phyloP scores from a whole-genome alignment of 495 filamentous ascomycete species.

The Aspergillus heteromorphus region DNA sequence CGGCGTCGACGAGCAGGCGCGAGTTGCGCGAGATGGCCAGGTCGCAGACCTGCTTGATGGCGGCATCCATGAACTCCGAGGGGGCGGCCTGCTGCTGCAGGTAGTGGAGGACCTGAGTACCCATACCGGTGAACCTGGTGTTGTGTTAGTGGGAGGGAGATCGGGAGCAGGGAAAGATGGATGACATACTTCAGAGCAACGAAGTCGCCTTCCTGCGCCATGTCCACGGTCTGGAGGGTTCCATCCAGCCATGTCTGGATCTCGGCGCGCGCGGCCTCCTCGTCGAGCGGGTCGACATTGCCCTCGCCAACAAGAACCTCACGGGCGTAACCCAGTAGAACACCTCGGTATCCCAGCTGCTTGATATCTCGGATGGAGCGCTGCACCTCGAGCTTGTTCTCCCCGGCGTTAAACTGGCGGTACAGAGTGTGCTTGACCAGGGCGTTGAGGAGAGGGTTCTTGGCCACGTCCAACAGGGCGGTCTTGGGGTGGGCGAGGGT shows the following conservation, averaged over 20 bases:
- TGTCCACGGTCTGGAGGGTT: conserved; percentile 63
- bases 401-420: conserved; percentile 44
- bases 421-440: conserved; percentile 43
- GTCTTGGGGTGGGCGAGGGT: conserved; percentile 40
- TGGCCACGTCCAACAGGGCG: conserved; percentile 34
- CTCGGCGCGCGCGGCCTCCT: too few relatives aligned
- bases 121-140: conserved; percentile 50
- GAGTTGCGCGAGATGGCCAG: conserved; percentile 51
- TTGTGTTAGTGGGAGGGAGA: neutral
- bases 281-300: too few relatives aligned
- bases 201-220: conserved; percentile 66
- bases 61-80: conserved; percentile 31
- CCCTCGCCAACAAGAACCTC: too few relatives aligned
- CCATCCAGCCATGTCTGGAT: conserved; percentile 55
- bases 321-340: conserved; percentile 43
- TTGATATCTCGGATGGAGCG: conserved; percentile 32
- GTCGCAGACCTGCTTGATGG: conserved; percentile 32
- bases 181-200: conserved; percentile 68
- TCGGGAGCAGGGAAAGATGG: too few relatives aligned
- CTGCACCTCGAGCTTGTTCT: conserved; percentile 29
- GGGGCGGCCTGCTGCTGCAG: conserved; percentile 44
- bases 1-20: conserved; percentile 74
- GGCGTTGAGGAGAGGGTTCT: conserved; percentile 34
- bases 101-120: conserved; percentile 62
- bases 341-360: conserved; percentile 37